phyloP scores from a whole-genome alignment of 805 yeast genomes.

The Wickerhamiella spandovensis region DNA sequence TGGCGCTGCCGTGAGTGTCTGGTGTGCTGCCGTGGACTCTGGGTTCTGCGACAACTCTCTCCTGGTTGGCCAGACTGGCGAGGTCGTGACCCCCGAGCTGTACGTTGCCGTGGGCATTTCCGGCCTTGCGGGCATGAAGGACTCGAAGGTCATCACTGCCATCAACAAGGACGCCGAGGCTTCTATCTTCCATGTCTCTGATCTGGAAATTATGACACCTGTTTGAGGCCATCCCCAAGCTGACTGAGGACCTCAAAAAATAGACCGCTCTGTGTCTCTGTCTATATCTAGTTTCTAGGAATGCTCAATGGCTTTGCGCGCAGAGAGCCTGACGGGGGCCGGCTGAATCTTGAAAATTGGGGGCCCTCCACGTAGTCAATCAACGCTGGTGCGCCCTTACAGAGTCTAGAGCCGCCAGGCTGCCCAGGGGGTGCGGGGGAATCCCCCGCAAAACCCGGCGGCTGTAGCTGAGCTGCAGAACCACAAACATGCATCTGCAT shows the following conservation, averaged over 20 bases:
- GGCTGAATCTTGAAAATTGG: no score
- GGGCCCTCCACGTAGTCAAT: no score
- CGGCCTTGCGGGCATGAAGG: constrained; percentile 98
- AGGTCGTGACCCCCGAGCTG: constrained; percentile 90
- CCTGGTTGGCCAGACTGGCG: constrained; percentile 97
- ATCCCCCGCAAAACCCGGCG: no score
- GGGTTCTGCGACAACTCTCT: constrained; percentile 92
- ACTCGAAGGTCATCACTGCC: constrained; percentile 84
- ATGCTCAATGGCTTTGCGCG: no score
- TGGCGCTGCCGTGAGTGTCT: constrained; percentile 92
- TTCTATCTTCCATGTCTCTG: constrained; percentile 85
- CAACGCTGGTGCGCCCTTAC: no score
- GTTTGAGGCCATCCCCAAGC: constrained; percentile 78
- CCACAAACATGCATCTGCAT: no score
- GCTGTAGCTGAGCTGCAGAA: no score
- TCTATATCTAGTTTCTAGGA: no score
- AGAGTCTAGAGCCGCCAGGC: no score
- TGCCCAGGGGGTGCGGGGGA: no score
- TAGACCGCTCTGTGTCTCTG: no score
- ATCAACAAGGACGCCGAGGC: constrained; percentile 91
- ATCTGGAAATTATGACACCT: constrained; percentile 80
- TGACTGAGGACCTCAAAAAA: constrained; percentile 43
- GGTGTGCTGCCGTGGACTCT: constrained; percentile 95
- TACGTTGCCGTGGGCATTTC: constrained; percentile 89
- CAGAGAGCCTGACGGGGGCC: no score